Evolutionary conservation across 1,139 yeast genomes (phyloP), one percentile per base, ranked within the genome.

Genomic region (Saccharomyces hybrid): DNA sequence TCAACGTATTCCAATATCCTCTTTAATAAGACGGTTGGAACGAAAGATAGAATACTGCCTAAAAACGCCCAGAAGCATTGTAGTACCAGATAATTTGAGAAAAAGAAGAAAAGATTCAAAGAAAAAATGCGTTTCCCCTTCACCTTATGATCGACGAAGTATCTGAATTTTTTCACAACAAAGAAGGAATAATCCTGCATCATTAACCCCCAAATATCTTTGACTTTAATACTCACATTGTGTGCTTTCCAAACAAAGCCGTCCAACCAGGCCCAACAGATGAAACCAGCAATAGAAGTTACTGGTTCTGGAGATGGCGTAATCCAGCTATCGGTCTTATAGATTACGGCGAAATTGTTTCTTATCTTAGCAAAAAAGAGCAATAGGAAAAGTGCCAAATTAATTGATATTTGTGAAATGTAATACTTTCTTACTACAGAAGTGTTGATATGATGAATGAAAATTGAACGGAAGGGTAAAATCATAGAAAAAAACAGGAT

Each of bases 121-220:
- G 95, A 76, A 66, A 89, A 84, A 53, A 75, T 72, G 49, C 76
- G 71, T 38, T 76, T 71, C 47, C 77, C 67, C 59, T 71, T 71
- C 47, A 76, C 65, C 58, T 73, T 74, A 51, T 72, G 69, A 28
- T 75, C 73, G 34, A 61, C 58, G 54, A 67, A 69, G 26, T 63
- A 58, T 66, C 81, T 85, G 66, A 86, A 93, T 23, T 77, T 74
- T 60, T 81, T 80, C 56, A 89, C 74, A 11, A 88, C 82, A 54
- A 76, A 75, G 58, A 84, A 81, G 0, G 97, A 85, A 68, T 89
- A 89, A 70, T 91, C 97, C 60, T 87, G 90, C 61, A 80, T 80
- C 59, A 81, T 76, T 57, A 93, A 76, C 49, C 95, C 96, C 96
- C 97, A 89, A 53, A 93, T 83, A 61, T 90, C 95, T 2, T 74